Base-by-base conservation (phyloP, 2,329 filamentous ascomycete genomes). In the Diaporthe citri region DNA sequence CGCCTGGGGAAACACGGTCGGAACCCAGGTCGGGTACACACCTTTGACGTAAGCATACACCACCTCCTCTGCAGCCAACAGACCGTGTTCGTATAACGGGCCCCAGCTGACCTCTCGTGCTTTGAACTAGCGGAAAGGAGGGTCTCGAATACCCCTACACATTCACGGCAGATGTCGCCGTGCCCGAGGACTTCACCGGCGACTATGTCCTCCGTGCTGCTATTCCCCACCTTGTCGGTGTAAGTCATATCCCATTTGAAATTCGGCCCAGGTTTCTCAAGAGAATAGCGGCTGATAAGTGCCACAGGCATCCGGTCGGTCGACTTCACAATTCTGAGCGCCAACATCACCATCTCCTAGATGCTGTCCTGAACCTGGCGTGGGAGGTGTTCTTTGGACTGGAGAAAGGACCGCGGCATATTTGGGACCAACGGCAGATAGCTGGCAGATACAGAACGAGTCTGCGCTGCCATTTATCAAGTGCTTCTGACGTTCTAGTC, bases 11-110 rank as follows among this genome's bases (percentile, higher is more conserved):
- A 75, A 78, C 39, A 81, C 79, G 76, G 64, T 83, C 75, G 82
- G 82, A 60, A 77, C 67, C 0, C 78, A 80, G 74, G 77, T 83
- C 76, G 78, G 75, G n/a, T 83, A 81, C 78, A 80, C 79, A 3
- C 39, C 74, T 31, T 52, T 75, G 41, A 75, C 71, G 71, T 72
- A 51, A 72, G 70, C 36, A 28, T 39, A 3, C 20, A 6, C 6
- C 3, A 25, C 69, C 4, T 34, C 3, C 4, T 39, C 8, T 28
- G 31, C 20, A 28, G 3, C 20, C 17, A 48, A 3, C 28, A 52
- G 3, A 20, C 1, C 39, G 13, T 28, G 31, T 55, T 69, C 5
- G 25, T 34, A 12, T 48, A 17, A 4, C 4, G 7, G 22, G 28
- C 31, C 62, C 6, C 20, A 13, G 17, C 71, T 72, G n/a, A 72